Conservation (phyloP, 441 rosid species). For the Dalechampia spathulata region DNA sequence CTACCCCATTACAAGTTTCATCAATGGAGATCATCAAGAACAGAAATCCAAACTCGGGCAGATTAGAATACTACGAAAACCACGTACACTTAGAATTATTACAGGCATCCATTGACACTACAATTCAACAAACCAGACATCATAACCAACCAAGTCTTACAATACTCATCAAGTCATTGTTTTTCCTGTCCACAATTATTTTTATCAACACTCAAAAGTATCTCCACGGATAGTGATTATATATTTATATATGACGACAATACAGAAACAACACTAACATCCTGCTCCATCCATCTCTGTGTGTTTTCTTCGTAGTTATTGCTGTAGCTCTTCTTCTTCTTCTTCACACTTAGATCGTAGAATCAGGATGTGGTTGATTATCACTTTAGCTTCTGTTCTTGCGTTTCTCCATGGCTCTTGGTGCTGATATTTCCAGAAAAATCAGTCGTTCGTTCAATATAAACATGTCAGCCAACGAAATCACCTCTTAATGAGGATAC, state of each 20-base stretch:
- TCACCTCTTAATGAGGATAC: background rate
- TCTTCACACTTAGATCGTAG: conserved; percentile 27
- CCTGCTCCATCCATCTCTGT: conserved; percentile 14
- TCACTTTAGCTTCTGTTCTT: conserved; percentile 38
- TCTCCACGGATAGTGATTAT: background rate
- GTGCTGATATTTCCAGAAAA: conserved; percentile 26
- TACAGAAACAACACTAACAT: conserved; percentile 9
- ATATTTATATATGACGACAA: background rate
- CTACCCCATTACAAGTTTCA: conserved; percentile 1
- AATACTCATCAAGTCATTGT: conserved; percentile 9
- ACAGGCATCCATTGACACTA: conserved; percentile 16
- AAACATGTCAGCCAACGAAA: too few relatives aligned
- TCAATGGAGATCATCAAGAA: background rate
- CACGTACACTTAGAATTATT: conserved; percentile 3
- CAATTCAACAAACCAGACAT: conserved; percentile 4
- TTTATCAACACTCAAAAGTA: background rate
- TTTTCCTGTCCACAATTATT: conserved; percentile 16
- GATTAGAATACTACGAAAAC: background rate
- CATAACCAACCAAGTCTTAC: conserved; percentile 13
- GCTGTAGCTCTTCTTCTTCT: background rate
- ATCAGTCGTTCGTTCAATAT: background rate
- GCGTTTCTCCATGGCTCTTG: conserved; percentile 54
- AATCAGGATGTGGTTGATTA: conserved; percentile 24
- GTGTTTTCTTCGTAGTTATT: background rate
- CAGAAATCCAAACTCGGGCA: too few relatives aligned